Conservation (phyloP, 192 early-diverging fungal species). For the Backusella australiensis region DNA sequence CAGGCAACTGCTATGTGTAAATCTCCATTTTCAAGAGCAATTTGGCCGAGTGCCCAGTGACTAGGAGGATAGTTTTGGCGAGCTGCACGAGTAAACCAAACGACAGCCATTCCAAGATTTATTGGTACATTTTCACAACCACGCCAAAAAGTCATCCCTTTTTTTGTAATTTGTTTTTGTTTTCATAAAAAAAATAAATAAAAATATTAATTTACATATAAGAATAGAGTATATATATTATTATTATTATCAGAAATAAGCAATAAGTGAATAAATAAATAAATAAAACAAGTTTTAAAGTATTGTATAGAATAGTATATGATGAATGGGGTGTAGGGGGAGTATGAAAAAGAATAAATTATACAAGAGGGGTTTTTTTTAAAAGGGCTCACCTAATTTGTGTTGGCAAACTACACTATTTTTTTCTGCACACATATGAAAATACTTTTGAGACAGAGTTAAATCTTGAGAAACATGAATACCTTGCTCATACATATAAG, state of each 20-base stretch:
- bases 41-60: constrained; percentile 30
- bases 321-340: not conserved
- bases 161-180: constrained; percentile 1
- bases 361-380: constrained; percentile 6
- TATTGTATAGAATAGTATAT: not conserved
- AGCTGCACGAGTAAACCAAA: constrained; percentile 31
- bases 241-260: not conserved
- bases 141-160: constrained; percentile 26
- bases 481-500: constrained; percentile 15
- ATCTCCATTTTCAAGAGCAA: constrained; percentile 33
- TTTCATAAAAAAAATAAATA: constrained; percentile 5
- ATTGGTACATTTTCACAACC: constrained; percentile 13
- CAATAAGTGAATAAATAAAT: not conserved
- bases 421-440: constrained; percentile 4
- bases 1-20: constrained; percentile 28
- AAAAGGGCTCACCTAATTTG: constrained; percentile 14
- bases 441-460: constrained; percentile 17
- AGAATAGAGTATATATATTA: not conserved
- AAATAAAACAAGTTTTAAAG: not conserved
- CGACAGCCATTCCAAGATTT: constrained; percentile 26
- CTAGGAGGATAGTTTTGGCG: constrained; percentile 21
- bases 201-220: constrained; percentile 4
- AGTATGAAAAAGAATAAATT: not conserved
- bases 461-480: constrained; percentile 10
- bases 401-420: constrained; percentile 15